Evolutionary conservation across 2,329 filamentous ascomycete genomes (phyloP).

Genomic region (Botrytis sinoallii): DNA sequence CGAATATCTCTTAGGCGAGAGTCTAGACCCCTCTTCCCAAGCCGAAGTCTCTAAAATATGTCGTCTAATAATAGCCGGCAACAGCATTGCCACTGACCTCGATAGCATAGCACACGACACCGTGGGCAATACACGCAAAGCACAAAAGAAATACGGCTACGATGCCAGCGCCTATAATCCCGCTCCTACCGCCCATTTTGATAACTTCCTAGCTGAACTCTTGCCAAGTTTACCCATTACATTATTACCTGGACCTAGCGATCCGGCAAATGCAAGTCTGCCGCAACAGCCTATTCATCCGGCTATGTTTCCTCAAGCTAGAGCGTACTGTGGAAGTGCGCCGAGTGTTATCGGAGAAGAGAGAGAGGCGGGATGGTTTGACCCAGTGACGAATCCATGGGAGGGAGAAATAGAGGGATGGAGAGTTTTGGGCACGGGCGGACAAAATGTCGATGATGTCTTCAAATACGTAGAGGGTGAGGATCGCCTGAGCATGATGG

Average conservation of each 20-base stretch:
- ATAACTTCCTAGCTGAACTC: conserved; percentile 75
- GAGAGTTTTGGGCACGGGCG: conserved; percentile 80
- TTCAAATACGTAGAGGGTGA: conserved; percentile 84
- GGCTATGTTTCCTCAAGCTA: conserved; percentile 79
- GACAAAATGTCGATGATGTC: conserved; percentile 91
- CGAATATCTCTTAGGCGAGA: conserved; percentile 86
- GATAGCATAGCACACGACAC: conserved; percentile 34
- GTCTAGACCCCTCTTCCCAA: conserved; percentile 59
- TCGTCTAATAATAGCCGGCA: conserved; percentile 85
- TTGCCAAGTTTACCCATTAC: conserved; percentile 87
- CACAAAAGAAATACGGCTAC: conserved; percentile 86
- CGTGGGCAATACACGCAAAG: conserved; percentile 38
- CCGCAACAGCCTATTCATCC: conserved; percentile 92
- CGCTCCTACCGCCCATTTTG: conserved; percentile 76
- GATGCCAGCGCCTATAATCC: conserved; percentile 87
- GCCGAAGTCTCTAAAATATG: conserved; percentile 65
- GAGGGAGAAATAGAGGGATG: conserved; percentile 88
- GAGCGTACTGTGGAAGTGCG: conserved; percentile 52
- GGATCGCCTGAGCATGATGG: conserved; percentile 83
- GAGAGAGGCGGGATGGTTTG: conserved; percentile 68
- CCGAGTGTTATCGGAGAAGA: conserved; percentile 35
- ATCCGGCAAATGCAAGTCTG: conserved; percentile 85
- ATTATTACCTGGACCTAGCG: conserved; percentile 75
- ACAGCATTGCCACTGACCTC: conserved; percentile 59
- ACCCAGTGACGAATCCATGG: conserved; percentile 90